phyloP scores from a whole-genome alignment of 306 rosid species.

The Cicer judaicum region DNA sequence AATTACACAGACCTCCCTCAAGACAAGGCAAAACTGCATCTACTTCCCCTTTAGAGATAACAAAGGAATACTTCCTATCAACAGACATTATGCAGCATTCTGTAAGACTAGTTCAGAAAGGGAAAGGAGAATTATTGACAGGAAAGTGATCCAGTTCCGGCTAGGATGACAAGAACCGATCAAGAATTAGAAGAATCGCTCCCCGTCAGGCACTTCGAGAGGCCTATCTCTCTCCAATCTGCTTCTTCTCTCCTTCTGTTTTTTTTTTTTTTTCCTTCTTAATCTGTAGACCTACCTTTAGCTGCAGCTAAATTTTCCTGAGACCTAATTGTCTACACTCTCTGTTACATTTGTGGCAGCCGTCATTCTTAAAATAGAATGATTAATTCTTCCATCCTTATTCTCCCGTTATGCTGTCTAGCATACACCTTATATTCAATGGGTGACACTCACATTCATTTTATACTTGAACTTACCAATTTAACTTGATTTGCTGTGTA shows the following conservation, averaged over 20 bases:
- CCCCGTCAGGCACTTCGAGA: not conserved
- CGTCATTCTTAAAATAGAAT: no score
- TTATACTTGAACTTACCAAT: no score
- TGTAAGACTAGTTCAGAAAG: constrained; percentile 4
- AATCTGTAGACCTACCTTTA: not conserved
- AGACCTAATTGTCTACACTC: no score
- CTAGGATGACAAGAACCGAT: not conserved
- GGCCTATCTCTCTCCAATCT: not conserved
- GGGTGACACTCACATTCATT: no score
- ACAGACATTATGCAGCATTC: constrained; percentile 12
- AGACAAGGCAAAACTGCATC: constrained; percentile 24
- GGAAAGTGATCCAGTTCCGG: constrained; percentile 7
- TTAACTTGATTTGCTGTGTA: no score
- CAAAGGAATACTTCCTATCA: constrained; percentile 7
- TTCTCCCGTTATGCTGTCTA: no score
- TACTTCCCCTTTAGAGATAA: constrained; percentile 21
- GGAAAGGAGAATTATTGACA: not conserved
- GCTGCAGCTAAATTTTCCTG: no score
- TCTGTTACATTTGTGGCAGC: no score
- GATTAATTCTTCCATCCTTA: no score
- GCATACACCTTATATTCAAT: no score
- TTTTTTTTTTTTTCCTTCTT: not conserved
- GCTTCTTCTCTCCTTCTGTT: not conserved
- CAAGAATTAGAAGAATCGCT: constrained; percentile 2
- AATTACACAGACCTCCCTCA: constrained; percentile 22